phyloP scores from a whole-genome alignment of 495 filamentous ascomycete species.

The Daldinia concentrica region DNA sequence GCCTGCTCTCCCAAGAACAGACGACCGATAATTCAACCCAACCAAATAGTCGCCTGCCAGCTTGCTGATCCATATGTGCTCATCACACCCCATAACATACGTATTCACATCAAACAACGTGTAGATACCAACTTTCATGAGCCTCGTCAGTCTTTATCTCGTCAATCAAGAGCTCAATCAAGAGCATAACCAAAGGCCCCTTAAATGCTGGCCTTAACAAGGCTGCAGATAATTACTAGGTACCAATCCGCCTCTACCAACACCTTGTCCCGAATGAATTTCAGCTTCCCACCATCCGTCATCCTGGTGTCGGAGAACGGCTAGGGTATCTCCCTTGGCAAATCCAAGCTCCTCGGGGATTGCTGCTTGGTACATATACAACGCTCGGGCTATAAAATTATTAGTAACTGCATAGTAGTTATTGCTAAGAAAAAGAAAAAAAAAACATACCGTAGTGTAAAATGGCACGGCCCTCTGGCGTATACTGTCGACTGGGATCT shows the following conservation, averaged over 20 bases:
- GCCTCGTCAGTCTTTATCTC: constrained; percentile 36
- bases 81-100: constrained; percentile 16
- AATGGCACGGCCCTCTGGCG: constrained; percentile 85
- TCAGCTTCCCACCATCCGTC: constrained; percentile 99
- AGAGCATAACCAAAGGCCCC: constrained; percentile 18
- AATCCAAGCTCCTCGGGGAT: constrained; percentile 97
- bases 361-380: constrained; percentile 93
- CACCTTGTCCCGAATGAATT: constrained; percentile 74
- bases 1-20: constrained; percentile 15
- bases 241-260: constrained; percentile 78
- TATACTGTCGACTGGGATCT: constrained; percentile 74
- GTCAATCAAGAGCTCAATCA: constrained; percentile 24
- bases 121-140: constrained; percentile 21
- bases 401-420: constrained; percentile 30
- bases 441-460: constrained; percentile 87
- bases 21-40: constrained; percentile 10
- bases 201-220: constrained; percentile 54
- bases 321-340: constrained; percentile 88
- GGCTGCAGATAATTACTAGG: constrained; percentile 96
- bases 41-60: constrained; percentile 7
- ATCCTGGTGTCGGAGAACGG: constrained; percentile 91
- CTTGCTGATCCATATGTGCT: constrained; percentile 27
- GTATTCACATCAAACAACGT: constrained; percentile 7
- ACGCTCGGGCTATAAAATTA: constrained; percentile 73
- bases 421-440: not conserved